Conservation (phyloP, 202 grass and related monocot genomes). For the Hordeum pubiflorum region DNA sequence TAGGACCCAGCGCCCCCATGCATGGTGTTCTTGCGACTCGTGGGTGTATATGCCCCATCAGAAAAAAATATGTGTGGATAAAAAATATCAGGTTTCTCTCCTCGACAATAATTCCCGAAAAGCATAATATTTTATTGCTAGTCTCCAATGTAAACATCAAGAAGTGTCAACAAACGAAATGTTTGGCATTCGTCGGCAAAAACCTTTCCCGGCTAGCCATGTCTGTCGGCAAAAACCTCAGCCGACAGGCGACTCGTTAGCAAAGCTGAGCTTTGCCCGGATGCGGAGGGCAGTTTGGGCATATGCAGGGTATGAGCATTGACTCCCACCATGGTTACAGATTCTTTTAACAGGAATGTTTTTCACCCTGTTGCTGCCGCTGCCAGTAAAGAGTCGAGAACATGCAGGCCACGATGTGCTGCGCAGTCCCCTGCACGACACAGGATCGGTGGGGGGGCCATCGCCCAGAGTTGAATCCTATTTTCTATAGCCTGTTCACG, state of each 20-base stretch:
- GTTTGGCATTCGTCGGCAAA: not conserved
- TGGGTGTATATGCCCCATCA: accelerated
- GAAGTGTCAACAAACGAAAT: not conserved
- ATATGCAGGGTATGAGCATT: too few species aligned
- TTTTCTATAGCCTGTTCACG: not conserved
- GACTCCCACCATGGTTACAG: not conserved
- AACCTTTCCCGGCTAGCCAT: too few species aligned
- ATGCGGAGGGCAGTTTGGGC: too few species aligned
- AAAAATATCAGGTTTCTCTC: too few species aligned
- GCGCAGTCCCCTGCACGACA: not conserved
- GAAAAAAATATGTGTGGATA: too few species aligned
- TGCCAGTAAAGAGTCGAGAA: not conserved
- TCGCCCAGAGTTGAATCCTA: not conserved
- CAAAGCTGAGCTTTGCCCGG: accelerated
- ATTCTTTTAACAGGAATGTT: not conserved
- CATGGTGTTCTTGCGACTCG: too few species aligned
- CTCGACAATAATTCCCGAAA: too few species aligned
- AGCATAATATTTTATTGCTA: too few species aligned
- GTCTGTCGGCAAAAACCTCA: not conserved
- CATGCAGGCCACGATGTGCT: not conserved
- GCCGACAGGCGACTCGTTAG: not conserved
- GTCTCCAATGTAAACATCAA: too few species aligned
- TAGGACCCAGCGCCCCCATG: too few species aligned
- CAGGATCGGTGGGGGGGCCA: not conserved
- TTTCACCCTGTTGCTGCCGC: not conserved